Evolutionary conservation across 1,284 basidiomycete genomes (phyloP), one percentile per base, ranked within the genome.

Genomic region (Trametes pubescens): DNA sequence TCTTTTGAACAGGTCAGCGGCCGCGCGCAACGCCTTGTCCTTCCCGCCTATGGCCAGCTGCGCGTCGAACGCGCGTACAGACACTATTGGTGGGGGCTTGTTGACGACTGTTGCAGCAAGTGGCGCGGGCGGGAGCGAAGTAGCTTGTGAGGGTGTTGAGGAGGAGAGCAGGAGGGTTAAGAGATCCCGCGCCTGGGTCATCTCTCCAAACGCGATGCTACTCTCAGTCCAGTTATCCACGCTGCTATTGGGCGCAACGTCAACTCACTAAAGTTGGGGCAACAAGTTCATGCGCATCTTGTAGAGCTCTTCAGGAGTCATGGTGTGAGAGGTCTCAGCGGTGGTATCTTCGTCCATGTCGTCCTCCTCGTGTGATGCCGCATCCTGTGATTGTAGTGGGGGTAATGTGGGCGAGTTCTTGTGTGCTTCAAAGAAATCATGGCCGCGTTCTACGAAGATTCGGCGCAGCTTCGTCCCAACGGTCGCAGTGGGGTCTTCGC

Each of bases 41-140:
- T 93, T 94, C 37, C 89, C 86, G 1, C 92, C 91, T 49, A 92
- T 82, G 7, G 83, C 81, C 6, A 94, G 78, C 68, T 93, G 91
- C 0, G 88, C 79, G 74, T 93, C 86, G 75, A 93, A 93, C 2
- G 89, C 84, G 59, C 89, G 86, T 1, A 93, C 84, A 0, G 92
- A 92, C 4, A 82, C 72, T 35, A 91, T 88, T 2, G 86, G 79
- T 24, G 85, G 76, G 18, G 85, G 86, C 67, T 89, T 89, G 1
- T 84, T 82, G 13, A 91, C 87, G n/a, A 83, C 75, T 2, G 89
- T 88, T 8, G 89, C 84, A 1, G 87, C 85, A 14, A 93, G 78
- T 2, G 81, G 75, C 21, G 81, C 76, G n/a, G 75, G 73, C 34
- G 69, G 78, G 68, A 76, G 69, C 5, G 72, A 62, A 21, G 71